phyloP scores from a whole-genome alignment of 108 stramenopile genomes.

The Cyclotella baltica region DNA sequence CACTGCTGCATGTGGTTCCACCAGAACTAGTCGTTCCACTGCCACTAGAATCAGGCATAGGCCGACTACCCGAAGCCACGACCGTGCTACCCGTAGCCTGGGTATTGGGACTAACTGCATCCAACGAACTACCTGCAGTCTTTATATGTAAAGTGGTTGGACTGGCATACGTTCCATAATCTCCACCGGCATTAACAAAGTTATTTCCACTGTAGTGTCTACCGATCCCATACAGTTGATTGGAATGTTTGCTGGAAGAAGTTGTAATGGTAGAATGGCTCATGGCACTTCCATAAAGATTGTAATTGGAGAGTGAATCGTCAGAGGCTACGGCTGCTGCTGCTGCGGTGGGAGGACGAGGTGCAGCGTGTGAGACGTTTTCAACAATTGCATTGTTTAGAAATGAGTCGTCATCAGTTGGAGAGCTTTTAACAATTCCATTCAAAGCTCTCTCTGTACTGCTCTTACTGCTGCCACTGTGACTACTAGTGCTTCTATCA shows the following conservation, averaged over 20 bases:
- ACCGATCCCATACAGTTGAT: not conserved
- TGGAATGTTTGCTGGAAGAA: not conserved
- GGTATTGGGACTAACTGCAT: not conserved
- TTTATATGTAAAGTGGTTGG: too few relatives aligned
- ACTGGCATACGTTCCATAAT: not conserved
- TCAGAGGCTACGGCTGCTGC: not conserved
- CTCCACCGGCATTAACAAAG: constrained; percentile 4
- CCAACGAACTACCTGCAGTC: not conserved
- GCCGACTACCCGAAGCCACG: constrained; percentile 8
- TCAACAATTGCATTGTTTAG: constrained; percentile 6
- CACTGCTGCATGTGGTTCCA: not conserved
- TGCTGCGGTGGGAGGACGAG: not conserved
- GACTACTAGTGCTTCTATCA: not conserved
- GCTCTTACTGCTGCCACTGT: not conserved
- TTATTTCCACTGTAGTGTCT: not conserved
- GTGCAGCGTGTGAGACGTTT: not conserved
- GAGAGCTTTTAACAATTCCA: too few relatives aligned
- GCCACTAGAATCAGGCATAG: not conserved
- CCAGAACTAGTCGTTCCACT: not conserved
- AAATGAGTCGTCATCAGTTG: not conserved
- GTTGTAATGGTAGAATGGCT: not conserved
- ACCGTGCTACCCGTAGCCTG: not conserved
- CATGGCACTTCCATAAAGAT: not conserved
- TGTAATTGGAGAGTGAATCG: not conserved
- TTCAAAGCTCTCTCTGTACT: too few relatives aligned